Evolutionary conservation across 2,329 filamentous ascomycete genomes (phyloP).

Genomic region (Stemphylium vesicarium): DNA sequence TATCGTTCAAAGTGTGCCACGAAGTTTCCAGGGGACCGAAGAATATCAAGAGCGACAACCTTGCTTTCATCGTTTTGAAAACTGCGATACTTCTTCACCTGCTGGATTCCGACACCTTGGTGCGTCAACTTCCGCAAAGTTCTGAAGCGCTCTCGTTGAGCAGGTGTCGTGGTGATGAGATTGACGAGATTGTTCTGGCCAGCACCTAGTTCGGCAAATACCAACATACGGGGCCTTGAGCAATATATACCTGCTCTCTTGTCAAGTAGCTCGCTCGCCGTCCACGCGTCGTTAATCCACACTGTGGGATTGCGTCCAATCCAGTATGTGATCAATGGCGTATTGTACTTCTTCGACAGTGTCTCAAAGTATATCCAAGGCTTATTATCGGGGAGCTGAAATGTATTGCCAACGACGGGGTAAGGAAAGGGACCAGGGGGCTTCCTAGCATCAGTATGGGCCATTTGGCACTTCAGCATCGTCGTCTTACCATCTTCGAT

Average conservation of each 20-base stretch:
- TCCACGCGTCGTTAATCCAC: slow-evolving; percentile 55
- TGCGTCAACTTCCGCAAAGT: slow-evolving; percentile 44
- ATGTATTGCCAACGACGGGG: slow-evolving; percentile 64
- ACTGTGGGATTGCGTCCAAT: slow-evolving; percentile 51
- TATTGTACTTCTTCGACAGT: slow-evolving; percentile 57
- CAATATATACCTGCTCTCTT: slow-evolving; percentile 61
- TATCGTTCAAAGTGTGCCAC: slow-evolving; percentile 62
- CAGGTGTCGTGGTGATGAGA: slow-evolving; percentile 40
- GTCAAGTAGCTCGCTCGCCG: slow-evolving; percentile 61
- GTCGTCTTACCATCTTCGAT: slow-evolving; percentile 52
- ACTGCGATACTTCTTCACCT: slow-evolving; percentile 60
- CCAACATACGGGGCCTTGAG: slow-evolving; percentile 55
- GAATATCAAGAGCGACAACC: slow-evolving; percentile 57
- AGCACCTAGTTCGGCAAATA: slow-evolving; percentile 50
- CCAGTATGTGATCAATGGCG: slow-evolving; percentile 63
- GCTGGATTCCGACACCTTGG: slow-evolving; percentile 53
- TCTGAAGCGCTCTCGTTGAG: slow-evolving; percentile 41
- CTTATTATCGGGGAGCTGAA: slow-evolving; percentile 60
- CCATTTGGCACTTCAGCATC: background rate
- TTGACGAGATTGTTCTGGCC: slow-evolving; percentile 47
- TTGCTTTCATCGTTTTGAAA: slow-evolving; percentile 67
- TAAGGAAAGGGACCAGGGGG: slow-evolving; percentile 62
- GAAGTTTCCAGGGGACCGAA: slow-evolving; percentile 55
- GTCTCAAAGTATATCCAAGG: slow-evolving; percentile 66
- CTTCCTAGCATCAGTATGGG: slow-evolving; percentile 34